phyloP scores from a whole-genome alignment of 805 yeast species.

The Schwanniomyces vanrijiae region DNA sequence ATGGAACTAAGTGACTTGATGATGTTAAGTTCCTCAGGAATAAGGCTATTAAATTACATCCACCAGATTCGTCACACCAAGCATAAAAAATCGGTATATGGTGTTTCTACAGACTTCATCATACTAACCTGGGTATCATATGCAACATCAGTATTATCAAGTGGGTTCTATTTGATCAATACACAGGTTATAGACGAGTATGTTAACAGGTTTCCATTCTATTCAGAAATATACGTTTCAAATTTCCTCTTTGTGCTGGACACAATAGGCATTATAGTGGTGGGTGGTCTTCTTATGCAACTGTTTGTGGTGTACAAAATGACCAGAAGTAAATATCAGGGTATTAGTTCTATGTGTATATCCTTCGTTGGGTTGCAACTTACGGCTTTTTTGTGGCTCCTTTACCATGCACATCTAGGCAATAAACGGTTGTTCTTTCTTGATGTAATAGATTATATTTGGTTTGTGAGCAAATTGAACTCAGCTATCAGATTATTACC shows the following conservation, averaged over 20 bases:
- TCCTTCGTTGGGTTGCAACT: conserved; percentile 3
- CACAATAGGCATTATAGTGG: conserved; percentile 7
- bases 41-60: conserved; percentile 6
- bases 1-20: conserved; percentile 2
- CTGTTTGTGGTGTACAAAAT: conserved; percentile 18
- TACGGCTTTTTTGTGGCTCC: conserved; percentile 6
- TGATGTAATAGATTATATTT: conserved; percentile 42
- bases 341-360: conserved; percentile 21
- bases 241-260: conserved; percentile 15
- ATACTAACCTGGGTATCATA: conserved; percentile 6
- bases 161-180: conserved; percentile 8
- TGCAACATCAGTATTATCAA: conserved; percentile 7
- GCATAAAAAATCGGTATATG: conserved; percentile 15
- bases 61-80: conserved; percentile 13
- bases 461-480: conserved; percentile 31
- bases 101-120: conserved; percentile 18
- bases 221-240: conserved; percentile 22
- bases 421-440: conserved; percentile 22
- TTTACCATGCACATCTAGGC: neutral
- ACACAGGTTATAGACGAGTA: conserved; percentile 9
- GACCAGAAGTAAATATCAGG: conserved; percentile 38
- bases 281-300: conserved; percentile 23
- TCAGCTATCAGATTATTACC: conserved; percentile 33
- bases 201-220: conserved; percentile 31
- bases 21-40: conserved; percentile 4